Conservation (phyloP, 2,329 filamentous ascomycete genomes). For the Claviceps purpurea region DNA sequence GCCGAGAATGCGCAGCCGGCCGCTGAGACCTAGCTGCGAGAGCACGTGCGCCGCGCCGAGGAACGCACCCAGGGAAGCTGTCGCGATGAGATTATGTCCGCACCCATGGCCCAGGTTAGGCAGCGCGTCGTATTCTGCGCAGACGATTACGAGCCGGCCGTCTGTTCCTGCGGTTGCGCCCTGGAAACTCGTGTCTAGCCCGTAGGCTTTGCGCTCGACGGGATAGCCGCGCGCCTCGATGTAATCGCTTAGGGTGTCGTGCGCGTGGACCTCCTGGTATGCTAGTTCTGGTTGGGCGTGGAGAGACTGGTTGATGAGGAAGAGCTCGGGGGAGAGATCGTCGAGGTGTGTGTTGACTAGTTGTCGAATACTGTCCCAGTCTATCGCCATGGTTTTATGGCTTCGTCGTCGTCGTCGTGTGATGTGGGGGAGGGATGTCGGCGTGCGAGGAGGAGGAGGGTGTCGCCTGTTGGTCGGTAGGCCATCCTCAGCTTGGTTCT, state of each 20-base stretch:
- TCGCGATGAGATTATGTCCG: constrained; percentile 31
- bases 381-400: not conserved
- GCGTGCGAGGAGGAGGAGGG: too few relatives aligned
- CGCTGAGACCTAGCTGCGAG: constrained; percentile 12
- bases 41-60: constrained; percentile 22
- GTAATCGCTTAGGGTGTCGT: constrained; percentile 12
- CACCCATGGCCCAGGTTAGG: constrained; percentile 31
- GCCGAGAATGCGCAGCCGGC: constrained; percentile 25
- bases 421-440: too few relatives aligned
- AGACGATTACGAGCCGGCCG: constrained; percentile 20
- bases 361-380: constrained; percentile 1
- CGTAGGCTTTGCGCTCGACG: constrained; percentile 19
- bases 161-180: constrained; percentile 14
- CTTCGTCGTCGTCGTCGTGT: too few relatives aligned
- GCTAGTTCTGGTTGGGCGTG: constrained; percentile 17
- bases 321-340: not conserved
- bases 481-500: too few relatives aligned
- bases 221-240: constrained; percentile 12
- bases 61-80: constrained; percentile 24
- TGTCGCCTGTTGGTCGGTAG: too few relatives aligned
- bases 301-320: constrained; percentile 1
- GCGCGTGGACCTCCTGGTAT: constrained; percentile 17
- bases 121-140: constrained; percentile 31
- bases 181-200: constrained; percentile 20
- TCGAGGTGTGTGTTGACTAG: not conserved